A percentile compares a stretch with the other conserved stretches of the same genome.
Evolutionary conservation across 495 filamentous ascomycete genomes (phyloP).

Genomic region (Clavariopsis aquatica): DNA sequence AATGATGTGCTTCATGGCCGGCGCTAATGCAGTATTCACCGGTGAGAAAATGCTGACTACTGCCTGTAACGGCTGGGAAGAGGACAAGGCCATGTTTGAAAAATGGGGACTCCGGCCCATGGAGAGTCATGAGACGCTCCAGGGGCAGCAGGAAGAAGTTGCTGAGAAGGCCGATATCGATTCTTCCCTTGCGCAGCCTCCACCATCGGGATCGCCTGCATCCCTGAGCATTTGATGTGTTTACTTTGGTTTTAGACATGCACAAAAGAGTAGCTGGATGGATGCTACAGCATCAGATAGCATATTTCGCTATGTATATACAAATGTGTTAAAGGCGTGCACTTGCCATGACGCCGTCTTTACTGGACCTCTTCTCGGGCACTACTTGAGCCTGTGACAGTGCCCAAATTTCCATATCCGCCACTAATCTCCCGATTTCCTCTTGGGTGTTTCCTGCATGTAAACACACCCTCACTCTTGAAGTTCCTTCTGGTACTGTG

Average conservation of each 20-base stretch:
- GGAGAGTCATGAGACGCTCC: conserved; percentile 52
- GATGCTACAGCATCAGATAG: not conserved
- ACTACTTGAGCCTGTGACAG: conserved; percentile 4
- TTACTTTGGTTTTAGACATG: not conserved
- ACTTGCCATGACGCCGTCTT: not conserved
- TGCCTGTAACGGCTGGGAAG: conserved; percentile 83
- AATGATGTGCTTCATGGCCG: conserved; percentile 78
- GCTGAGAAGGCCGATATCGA: not conserved
- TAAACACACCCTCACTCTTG: conserved; percentile 57
- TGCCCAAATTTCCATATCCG: conserved; percentile 50
- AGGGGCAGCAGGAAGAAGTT: conserved; percentile 24
- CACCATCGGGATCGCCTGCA: not conserved
- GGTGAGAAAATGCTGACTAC: conserved; percentile 93
- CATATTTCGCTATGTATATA: not conserved
- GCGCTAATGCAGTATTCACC: conserved; percentile 86
- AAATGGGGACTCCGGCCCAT: conserved; percentile 74
- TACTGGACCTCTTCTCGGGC: not conserved
- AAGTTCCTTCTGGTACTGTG: conserved; percentile 54
- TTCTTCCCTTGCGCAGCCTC: not conserved
- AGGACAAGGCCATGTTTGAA: conserved; percentile 77
- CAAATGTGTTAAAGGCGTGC: conserved; percentile 4
- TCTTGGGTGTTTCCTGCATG: conserved; percentile 55
- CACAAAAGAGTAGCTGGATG: not conserved
- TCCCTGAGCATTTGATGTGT: not conserved
- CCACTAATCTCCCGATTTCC: conserved; percentile 50